These are phyloP conservation scores for Trichoderma asperellum DNA, from an alignment of 2,329 filamentous ascomycete species.

Conservation along the genomic window DNA sequence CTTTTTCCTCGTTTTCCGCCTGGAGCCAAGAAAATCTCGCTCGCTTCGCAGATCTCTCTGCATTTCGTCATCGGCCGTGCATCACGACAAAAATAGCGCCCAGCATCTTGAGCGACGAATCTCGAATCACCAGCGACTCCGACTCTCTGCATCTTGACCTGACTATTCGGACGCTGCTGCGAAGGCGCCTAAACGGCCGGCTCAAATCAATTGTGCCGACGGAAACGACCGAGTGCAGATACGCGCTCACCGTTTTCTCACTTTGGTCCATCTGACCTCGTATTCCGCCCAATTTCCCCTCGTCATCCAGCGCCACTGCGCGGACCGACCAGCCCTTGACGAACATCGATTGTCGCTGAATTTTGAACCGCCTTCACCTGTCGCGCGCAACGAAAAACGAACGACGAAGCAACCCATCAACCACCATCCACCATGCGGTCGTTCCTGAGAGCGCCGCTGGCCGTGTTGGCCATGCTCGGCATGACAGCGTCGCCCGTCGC, in stretches of 20 bases:
- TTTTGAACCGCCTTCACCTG: not conserved
- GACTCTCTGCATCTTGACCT: not conserved
- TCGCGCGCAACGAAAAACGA: not conserved
- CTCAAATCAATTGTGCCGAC: conserved; percentile 4
- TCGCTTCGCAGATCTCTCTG: conserved; percentile 24
- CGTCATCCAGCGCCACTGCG: conserved; percentile 11
- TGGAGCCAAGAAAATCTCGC: not conserved
- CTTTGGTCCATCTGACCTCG: conserved; percentile 16
- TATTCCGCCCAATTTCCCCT: conserved; percentile 17
- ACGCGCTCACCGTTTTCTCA: conserved; percentile 17
- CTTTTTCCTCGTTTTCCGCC: not conserved
- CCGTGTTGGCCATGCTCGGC: conserved; percentile 51
- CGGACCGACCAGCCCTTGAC: not conserved
- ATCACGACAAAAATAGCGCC: conserved; percentile 8
- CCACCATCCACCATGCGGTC: conserved; percentile 50
- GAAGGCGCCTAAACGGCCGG: not conserved
- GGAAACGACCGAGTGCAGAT: conserved; percentile 17
- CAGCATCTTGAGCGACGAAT: not conserved
- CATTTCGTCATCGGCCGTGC: conserved; percentile 25
- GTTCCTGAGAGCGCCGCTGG: conserved; percentile 49
- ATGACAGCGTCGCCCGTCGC: conserved; percentile 52
- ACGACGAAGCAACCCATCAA: not conserved
- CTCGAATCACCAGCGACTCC: not conserved
- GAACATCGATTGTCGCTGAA: not conserved
- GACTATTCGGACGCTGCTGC: not conserved